These are phyloP conservation scores for Haberlea rhodopensis DNA, from an alignment of 257 asterid species.

Conservation along the genomic window DNA sequence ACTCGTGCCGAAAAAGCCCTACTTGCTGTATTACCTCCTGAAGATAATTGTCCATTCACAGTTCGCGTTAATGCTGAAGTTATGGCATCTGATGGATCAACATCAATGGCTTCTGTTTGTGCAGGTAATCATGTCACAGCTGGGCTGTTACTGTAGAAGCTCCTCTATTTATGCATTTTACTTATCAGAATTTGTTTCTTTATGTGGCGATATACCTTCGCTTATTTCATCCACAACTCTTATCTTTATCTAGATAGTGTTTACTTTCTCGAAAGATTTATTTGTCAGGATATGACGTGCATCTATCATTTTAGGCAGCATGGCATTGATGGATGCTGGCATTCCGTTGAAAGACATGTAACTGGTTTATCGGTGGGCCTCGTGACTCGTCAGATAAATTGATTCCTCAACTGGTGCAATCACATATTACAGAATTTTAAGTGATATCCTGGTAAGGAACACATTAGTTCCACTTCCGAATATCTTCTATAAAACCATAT, in stretches of 20 bases:
- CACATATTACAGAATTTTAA: conserved; percentile 73
- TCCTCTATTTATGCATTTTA: conserved; percentile 17
- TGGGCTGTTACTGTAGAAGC: neutral
- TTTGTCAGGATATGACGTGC: conserved; percentile 20
- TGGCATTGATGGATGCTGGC: conserved; percentile 99
- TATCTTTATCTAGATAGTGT: conserved; percentile 9
- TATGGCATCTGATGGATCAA: conserved; percentile 99
- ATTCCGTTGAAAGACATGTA: conserved; percentile 80
- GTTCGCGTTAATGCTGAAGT: conserved; percentile 95
- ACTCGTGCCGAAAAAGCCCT: conserved; percentile 98
- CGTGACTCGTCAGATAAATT: conserved; percentile 66
- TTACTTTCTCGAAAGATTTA: conserved; percentile 19
- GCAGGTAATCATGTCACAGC: conserved; percentile 57
- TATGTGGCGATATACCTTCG: conserved; percentile 2
- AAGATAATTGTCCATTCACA: conserved; percentile 76
- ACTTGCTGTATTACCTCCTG: conserved; percentile 86
- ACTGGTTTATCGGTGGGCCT: conserved; percentile 96
- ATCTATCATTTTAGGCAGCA: conserved; percentile 62
- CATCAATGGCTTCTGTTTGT: conserved; percentile 99
- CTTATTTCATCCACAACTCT: neutral
- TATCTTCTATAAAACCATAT: conserved; percentile 4
- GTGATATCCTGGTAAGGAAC: conserved; percentile 78
- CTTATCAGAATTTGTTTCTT: conserved; percentile 4
- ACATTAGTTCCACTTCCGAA: neutral
- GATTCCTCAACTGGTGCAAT: conserved; percentile 85